Percentiles rank a stretch among this genome's conserved stretches.
These are phyloP conservation scores for Neurospora sp. DNA, from an alignment of 495 filamentous ascomycete genomes.

Conservation along the genomic window DNA sequence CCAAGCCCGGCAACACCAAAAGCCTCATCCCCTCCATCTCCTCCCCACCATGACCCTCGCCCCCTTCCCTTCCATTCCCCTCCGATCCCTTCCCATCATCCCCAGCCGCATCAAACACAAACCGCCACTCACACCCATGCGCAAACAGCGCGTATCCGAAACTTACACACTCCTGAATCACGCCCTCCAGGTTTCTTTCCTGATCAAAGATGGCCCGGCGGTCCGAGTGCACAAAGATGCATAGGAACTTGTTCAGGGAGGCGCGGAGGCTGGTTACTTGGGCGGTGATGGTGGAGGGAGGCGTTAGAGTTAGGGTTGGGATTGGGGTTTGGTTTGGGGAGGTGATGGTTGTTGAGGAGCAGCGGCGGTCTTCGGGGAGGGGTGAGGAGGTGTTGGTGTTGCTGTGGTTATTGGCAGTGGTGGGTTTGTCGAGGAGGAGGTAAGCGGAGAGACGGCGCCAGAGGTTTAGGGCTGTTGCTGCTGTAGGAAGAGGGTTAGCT, in stretches of 20 bases:
- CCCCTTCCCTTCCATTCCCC: neutral
- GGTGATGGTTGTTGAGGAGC: neutral
- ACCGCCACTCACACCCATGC: conserved; percentile 21
- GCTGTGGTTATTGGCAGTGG: neutral
- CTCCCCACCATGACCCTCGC: neutral
- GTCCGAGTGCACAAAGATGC: conserved; percentile 17
- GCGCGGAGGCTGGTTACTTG: conserved; percentile 17
- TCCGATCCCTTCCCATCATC: no score
- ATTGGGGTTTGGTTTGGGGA: conserved; percentile 2
- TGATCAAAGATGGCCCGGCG: conserved; percentile 21
- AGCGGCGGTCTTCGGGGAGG: neutral
- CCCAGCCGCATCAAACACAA: neutral
- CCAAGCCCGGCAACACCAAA: neutral
- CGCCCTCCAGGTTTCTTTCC: conserved; percentile 22
- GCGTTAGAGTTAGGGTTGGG: conserved; percentile 16
- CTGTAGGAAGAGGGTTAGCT: neutral
- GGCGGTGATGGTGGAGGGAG: conserved; percentile 16
- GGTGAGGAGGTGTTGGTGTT: no score
- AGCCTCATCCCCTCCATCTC: neutral
- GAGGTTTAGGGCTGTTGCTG: conserved; percentile 18
- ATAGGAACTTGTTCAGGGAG: conserved; percentile 21
- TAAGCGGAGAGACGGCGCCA: conserved; percentile 30
- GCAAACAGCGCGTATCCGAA: conserved; percentile 28
- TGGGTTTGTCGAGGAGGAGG: conserved; percentile 12
- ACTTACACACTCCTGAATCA: conserved; percentile 22